Percentiles rank a stretch among this genome's conserved stretches.
These are phyloP conservation scores for Cordyceps fumosorosea DNA, from an alignment of 2,329 filamentous ascomycete species.

Conservation along the genomic window DNA sequence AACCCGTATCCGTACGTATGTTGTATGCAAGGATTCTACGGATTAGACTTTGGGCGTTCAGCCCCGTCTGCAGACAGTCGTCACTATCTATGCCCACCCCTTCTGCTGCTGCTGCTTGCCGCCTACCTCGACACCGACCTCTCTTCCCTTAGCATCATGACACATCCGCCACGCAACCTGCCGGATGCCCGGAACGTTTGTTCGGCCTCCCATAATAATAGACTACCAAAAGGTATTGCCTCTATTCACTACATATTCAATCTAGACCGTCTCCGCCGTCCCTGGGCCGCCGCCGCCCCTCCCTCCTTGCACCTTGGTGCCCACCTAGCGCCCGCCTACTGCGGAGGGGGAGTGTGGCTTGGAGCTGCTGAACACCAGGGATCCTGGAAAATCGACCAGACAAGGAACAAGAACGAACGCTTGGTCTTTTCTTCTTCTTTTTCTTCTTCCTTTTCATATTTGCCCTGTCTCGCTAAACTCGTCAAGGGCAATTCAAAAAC, in stretches of 20 bases:
- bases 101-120: neutral
- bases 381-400: neutral
- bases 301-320: neutral
- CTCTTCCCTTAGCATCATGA: neutral
- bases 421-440: neutral
- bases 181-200: neutral
- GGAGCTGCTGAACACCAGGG: neutral
- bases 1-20: no score
- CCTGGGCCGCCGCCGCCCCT: neutral
- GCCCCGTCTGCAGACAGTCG: neutral
- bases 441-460: neutral
- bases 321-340: neutral
- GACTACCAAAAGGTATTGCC: neutral
- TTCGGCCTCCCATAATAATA: no score
- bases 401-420: neutral
- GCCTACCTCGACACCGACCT: neutral
- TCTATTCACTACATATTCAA: neutral
- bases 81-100: neutral
- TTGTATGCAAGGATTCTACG: no score
- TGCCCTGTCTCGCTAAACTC: neutral
- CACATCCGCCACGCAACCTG: neutral
- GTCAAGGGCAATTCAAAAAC: neutral
- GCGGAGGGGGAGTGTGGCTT: neutral
- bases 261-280: neutral
- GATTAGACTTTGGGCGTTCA: no score